A percentile compares a stretch with the other conserved stretches of the same genome.
These are phyloP conservation scores for Xylariaceae sp. DNA, from an alignment of 2,329 filamentous ascomycete species.

Conservation along the genomic window DNA sequence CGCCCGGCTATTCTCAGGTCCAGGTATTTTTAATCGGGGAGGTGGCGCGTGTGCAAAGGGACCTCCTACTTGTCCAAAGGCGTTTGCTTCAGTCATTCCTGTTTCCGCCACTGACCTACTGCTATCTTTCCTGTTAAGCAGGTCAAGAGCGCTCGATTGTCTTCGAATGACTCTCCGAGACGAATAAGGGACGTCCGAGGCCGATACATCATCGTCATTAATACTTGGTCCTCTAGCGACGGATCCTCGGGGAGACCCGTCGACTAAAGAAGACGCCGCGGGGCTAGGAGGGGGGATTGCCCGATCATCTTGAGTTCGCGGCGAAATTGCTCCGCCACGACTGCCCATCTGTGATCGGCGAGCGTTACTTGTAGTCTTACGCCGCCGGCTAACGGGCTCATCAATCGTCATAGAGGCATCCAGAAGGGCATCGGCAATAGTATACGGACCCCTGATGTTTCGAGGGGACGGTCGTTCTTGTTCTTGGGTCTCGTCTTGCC, in stretches of 20 bases:
- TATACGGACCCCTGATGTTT: constrained; percentile 51
- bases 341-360: constrained; percentile 43
- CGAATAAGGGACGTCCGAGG: constrained; percentile 39
- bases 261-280: constrained; percentile 29
- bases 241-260: constrained; percentile 37
- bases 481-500: constrained; percentile 19
- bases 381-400: constrained; percentile 52
- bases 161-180: constrained; percentile 46
- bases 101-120: constrained; percentile 55
- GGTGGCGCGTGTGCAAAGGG: constrained; percentile 41
- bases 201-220: constrained; percentile 33
- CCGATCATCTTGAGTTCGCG: constrained; percentile 34
- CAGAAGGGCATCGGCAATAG: constrained; percentile 82
- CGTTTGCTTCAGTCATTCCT: constrained; percentile 53
- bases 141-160: constrained; percentile 53
- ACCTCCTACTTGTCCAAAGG: constrained; percentile 55
- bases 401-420: constrained; percentile 89
- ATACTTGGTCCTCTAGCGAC: constrained; percentile 24
- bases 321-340: constrained; percentile 33
- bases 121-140: constrained; percentile 54
- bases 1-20: constrained; percentile 26
- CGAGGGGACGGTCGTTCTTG: constrained; percentile 33
- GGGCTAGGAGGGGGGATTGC: constrained; percentile 25
- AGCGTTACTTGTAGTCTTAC: constrained; percentile 46
- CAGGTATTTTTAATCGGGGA: constrained; percentile 32